These are phyloP conservation scores for Botryotinia calthae DNA, from an alignment of 2,329 filamentous ascomycete species.

Conservation along the genomic window DNA sequence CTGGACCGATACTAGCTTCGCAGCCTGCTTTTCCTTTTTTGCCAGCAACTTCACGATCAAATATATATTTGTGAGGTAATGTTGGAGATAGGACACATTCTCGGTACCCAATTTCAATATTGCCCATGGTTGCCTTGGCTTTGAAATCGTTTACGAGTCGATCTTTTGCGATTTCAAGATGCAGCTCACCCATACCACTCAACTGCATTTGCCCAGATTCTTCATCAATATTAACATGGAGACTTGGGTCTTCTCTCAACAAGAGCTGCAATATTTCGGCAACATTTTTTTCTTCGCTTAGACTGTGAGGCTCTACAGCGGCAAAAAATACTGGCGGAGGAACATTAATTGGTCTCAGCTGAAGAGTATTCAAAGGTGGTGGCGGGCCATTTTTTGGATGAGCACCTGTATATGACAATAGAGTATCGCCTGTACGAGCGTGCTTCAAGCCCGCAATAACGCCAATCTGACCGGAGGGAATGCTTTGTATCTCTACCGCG, in stretches of 20 bases:
- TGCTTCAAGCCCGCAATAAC: conserved; percentile 87
- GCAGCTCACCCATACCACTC: conserved; percentile 93
- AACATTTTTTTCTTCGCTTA: conserved; percentile 76
- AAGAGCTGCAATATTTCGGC: conserved; percentile 73
- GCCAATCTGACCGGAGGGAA: conserved; percentile 86
- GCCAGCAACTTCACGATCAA: conserved; percentile 77
- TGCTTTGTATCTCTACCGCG: conserved; percentile 76
- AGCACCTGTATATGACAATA: conserved; percentile 69
- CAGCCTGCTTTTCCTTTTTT: conserved; percentile 77
- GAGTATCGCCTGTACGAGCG: conserved; percentile 89
- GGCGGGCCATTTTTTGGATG: conserved; percentile 62
- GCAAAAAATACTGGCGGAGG: conserved; percentile 95
- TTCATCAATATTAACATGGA: conserved; percentile 79
- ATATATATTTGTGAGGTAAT: conserved; percentile 56
- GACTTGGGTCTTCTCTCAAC: conserved; percentile 86
- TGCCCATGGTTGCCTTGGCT: conserved; percentile 78
- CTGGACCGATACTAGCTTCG: conserved; percentile 63
- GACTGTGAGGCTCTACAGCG: conserved; percentile 79
- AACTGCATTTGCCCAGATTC: conserved; percentile 92
- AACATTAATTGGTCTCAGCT: conserved; percentile 83
- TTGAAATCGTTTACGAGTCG: conserved; percentile 87
- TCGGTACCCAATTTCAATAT: conserved; percentile 92
- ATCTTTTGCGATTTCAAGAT: conserved; percentile 89
- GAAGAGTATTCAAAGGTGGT: conserved; percentile 67
- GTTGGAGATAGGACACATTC: conserved; percentile 68